Evolutionary conservation across 2,329 filamentous ascomycete genomes (phyloP), one percentile per base, ranked within the genome.

Genomic region (Sporothrix variecibatus): DNA sequence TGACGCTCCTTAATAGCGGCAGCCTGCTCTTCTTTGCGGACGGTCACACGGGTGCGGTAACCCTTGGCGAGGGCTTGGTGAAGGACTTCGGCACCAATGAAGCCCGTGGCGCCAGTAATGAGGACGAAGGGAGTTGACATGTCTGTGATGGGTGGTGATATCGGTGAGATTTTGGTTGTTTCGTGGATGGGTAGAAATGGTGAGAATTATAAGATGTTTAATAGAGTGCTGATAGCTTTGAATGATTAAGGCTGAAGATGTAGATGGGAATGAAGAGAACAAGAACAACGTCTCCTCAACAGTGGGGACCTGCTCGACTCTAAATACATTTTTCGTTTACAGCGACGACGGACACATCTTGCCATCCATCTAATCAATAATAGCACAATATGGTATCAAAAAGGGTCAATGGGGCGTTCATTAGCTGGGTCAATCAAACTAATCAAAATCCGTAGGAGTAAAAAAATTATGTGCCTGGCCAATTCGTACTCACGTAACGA

Each of bases 11-110:
- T 51, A 6, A 72, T 26, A 1, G 28, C 23, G 2, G 53, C 62
- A 23, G 46, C 31, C 73, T 74, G 73, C 17, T 49, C 70, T 4
- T 38, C 28, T 8, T 62, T 49, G 69, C 73, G 69, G 26, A 74
- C 70, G n/a, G 60, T 64, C 15, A 68, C 28, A 9, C 73, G 73
- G 0, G 34, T 40, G 11, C 64, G 73, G 64, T 72, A 64, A 40
- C 73, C 70, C 34, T 58, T 56, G n/a, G 34, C 73, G 3, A 74
- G 69, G 20, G 51, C 40, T 20, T 71, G 62, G 20, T 65, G 9
- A 9, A 71, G 28, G 2, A 65, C 69, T 53, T 74, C 68, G 49
- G 80, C 80, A 28, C 81, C 81, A 56, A 78, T 77, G 78, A 80
- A 80, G n/a, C 77, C 78, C 0, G 75, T 78, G 38, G 77, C 77